Evolutionary conservation across 2,329 filamentous ascomycete genomes (phyloP), one percentile per base, ranked within the genome.

Genomic region (Capronia americana): DNA sequence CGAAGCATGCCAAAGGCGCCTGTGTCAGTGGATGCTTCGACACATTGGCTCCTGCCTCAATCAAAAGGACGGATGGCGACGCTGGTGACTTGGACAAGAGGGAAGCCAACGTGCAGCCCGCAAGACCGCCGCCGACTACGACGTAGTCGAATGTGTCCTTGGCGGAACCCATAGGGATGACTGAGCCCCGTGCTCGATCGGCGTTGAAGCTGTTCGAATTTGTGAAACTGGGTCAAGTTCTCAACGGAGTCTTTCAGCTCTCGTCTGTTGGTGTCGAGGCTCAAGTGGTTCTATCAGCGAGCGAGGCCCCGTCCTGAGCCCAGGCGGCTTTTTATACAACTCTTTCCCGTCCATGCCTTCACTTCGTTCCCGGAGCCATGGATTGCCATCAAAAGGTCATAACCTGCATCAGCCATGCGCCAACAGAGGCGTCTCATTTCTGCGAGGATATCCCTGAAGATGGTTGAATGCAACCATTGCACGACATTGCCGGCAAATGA

Each of bases 111-210:
- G 79, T 79, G 17, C 86, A 76, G n/a, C 85, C 85, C 12, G 84
- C 83, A 3, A 83, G 85, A 10, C 85, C 85, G 41, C 85, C 85
- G 24, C 85, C 85, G 12, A 86, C 74, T 63, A 87, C 72, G 32
- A 86, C 70, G 32, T 69, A 70, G 59, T 62, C 59, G 51, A 62
- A 62, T 14, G n/a, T 44, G 32, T 32, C 23, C 23, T 55, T 24
- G 17, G 32, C 11, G 11, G 59, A 54, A 48, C 10, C 38, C 59
- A 62, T 62, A 20, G 26, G 32, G 23, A 24, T 12, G 30, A 28
- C 23, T 61, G 28, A 26, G 41, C n/a, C 2, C 8, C 10, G 30
- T 7, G 48, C 26, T 53, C 48, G 48, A 26, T 53, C 10, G 10
- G 48, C 26, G 48, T 24, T 4, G 12, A 34, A 30, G 28, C 11